Conservation (phyloP, 2,329 filamentous ascomycete species). For the Elsinoe arachidis region DNA sequence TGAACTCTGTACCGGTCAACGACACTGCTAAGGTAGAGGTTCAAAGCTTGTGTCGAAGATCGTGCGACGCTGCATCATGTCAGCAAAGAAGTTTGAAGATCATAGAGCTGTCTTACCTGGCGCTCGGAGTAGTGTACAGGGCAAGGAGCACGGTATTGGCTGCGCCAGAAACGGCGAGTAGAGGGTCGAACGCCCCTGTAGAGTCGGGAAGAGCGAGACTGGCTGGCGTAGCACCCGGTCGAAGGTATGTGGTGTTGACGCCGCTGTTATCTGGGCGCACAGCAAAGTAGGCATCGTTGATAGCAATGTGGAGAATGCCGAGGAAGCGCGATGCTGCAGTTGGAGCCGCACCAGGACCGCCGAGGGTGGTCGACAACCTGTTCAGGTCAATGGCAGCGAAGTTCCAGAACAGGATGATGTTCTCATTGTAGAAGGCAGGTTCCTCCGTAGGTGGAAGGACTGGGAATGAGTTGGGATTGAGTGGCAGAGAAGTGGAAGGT, state of each 20-base stretch:
- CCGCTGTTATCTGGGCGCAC: slow-evolving; percentile 16
- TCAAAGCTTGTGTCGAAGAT: not conserved
- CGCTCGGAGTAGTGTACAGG: not conserved
- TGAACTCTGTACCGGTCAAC: not conserved
- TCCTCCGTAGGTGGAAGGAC: not conserved
- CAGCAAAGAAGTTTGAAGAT: not conserved
- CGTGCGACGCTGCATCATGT: not conserved
- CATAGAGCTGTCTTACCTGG: not conserved
- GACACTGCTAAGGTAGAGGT: not conserved
- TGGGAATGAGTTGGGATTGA: slow-evolving; percentile 1
- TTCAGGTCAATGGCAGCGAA: not conserved
- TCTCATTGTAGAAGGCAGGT: slow-evolving; percentile 1
- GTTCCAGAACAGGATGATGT: slow-evolving; percentile 1
- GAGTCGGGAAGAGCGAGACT: not conserved
- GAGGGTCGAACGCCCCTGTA: not conserved
- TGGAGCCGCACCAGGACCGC: not conserved
- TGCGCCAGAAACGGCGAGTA: not conserved
- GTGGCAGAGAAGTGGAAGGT: not conserved
- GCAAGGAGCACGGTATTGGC: not conserved
- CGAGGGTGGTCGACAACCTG: not conserved
- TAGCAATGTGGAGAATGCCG: slow-evolving; percentile 22
- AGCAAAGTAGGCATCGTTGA: slow-evolving; percentile 24
- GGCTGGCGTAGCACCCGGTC: not conserved
- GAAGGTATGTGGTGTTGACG: not conserved
- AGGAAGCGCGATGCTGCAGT: slow-evolving; percentile 7